phyloP scores from a whole-genome alignment of 495 filamentous ascomycete genomes.

The Hypoxylon fuscum region DNA sequence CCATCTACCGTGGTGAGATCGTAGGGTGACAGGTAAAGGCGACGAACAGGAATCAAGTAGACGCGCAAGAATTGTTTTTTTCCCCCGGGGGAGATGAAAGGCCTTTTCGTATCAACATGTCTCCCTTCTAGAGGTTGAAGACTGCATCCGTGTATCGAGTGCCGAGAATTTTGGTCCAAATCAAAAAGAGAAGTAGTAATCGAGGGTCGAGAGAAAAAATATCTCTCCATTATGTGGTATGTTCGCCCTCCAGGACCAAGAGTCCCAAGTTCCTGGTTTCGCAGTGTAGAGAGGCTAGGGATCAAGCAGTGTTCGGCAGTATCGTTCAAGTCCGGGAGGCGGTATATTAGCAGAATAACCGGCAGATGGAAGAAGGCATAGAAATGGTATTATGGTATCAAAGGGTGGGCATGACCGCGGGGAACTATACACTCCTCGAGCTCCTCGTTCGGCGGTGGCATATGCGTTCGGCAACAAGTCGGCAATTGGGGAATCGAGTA shows the following conservation, averaged over 20 bases:
- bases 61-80: slow-evolving; percentile 38
- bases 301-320: slow-evolving; percentile 5
- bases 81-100: slow-evolving; percentile 34
- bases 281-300: neutral
- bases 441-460: slow-evolving; percentile 38
- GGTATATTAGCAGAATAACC: slow-evolving; percentile 33
- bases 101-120: slow-evolving; percentile 45
- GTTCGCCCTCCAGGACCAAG: slow-evolving; percentile 5
- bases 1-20: slow-evolving; percentile 40
- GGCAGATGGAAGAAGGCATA: slow-evolving; percentile 26
- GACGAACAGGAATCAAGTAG: slow-evolving; percentile 42
- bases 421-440: slow-evolving; percentile 34
- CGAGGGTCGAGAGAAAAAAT: slow-evolving; percentile 23
- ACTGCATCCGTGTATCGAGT: slow-evolving; percentile 36
- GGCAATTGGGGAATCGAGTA: slow-evolving; percentile 47
- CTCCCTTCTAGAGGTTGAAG: slow-evolving; percentile 22
- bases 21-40: slow-evolving; percentile 35
- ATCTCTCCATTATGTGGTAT: slow-evolving; percentile 24
- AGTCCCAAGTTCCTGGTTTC: neutral
- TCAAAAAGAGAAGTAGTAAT: slow-evolving; percentile 27
- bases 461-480: slow-evolving; percentile 35
- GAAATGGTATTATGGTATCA: slow-evolving; percentile 40
- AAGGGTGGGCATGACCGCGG: slow-evolving; percentile 23
- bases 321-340: slow-evolving; percentile 25
- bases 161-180: slow-evolving; percentile 32